Base-by-base conservation (phyloP, 1,284 basidiomycete genomes). In the Ganoderma resinaceum region DNA sequence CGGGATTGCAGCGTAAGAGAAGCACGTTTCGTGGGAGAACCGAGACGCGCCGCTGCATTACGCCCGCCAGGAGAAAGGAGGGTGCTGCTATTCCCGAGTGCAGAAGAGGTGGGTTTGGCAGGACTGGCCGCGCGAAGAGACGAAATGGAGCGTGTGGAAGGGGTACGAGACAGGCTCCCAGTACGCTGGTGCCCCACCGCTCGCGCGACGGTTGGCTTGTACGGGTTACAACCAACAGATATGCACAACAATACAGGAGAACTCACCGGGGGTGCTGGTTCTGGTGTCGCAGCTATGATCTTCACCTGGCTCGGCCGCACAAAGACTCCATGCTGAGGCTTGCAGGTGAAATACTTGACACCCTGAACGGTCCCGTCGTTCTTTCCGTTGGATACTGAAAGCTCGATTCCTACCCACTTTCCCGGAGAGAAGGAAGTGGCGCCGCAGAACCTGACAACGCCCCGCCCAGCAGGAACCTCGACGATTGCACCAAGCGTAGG, bases 361-460 rank as follows among this genome's bases (percentile, higher is more conserved):
- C 94, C 96, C 61, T 92, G 86, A 0, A 99, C 94, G 1, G 90
- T 88, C 1, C 98, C 98, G 76, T 99, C 94, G 83, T 99, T 99
- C 90, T 99, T 99, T 49, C 98, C 98, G 57, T 90, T 92, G 4
- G 87, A 79, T 73, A 93, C 91, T 62, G 84, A 89, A 65, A 99
- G 88, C 78, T 97, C 95, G 67, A 99, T 90, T 18, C 98, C 98
- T 68, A 98, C 88, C 98, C 98, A 99, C 82, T 93, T 93, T 0
- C 98, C 98, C 2, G 89, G 79, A 18, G 95, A 89, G 79, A 99
- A 99, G 3, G 87, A 86, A 0, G 98, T 95, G 61, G 89, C 78
- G 0, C 98, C 98, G 55, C 86, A 88, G 84, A 97, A 99, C 60
- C 96, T 88, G 38, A 99, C 93, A 63, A 91, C 84, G 11, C 98